Percentiles rank a stretch among this genome's conserved stretches.
Evolutionary conservation across 345 rosid species (phyloP).

Genomic region (Cardiospermum halicacabum): DNA sequence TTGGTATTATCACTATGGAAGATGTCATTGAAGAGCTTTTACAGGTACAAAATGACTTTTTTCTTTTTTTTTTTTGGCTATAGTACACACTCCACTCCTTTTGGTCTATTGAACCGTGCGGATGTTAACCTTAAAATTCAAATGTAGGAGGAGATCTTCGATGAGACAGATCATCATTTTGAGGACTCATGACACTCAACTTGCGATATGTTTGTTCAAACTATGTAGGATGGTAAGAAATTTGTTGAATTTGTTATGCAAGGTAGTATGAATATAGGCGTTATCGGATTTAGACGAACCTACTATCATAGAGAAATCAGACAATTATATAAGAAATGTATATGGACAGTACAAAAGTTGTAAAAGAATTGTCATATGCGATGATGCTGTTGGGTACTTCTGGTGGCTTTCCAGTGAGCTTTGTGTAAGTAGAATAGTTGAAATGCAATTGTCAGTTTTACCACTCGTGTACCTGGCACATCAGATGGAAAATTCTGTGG

Average conservation of each 20-base stretch:
- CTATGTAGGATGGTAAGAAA: slow-evolving; percentile 3
- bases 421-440: not conserved
- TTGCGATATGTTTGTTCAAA: not conserved
- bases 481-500: not conserved
- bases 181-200: slow-evolving; percentile 53
- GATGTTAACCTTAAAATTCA: not conserved
- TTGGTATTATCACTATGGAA: slow-evolving; percentile 96
- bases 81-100: no score
- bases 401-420: not conserved
- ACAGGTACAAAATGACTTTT: slow-evolving; percentile 40
- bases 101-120: not conserved
- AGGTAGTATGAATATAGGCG: not conserved
- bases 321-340: not conserved
- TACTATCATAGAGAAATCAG: not conserved
- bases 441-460: not conserved
- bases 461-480: not conserved
- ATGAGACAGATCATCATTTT: slow-evolving; percentile 84
- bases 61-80: not conserved
- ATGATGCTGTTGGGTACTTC: not conserved
- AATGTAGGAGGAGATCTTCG: slow-evolving; percentile 88
- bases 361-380: not conserved
- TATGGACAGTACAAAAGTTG: not conserved
- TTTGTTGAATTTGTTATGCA: slow-evolving; percentile 3
- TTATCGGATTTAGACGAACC: not conserved
- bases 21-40: slow-evolving; percentile 97